A percentile compares a stretch with the other conserved stretches of the same genome.
Conservation (phyloP, 1,284 basidiomycete species). For the Coniophora puteana region DNA sequence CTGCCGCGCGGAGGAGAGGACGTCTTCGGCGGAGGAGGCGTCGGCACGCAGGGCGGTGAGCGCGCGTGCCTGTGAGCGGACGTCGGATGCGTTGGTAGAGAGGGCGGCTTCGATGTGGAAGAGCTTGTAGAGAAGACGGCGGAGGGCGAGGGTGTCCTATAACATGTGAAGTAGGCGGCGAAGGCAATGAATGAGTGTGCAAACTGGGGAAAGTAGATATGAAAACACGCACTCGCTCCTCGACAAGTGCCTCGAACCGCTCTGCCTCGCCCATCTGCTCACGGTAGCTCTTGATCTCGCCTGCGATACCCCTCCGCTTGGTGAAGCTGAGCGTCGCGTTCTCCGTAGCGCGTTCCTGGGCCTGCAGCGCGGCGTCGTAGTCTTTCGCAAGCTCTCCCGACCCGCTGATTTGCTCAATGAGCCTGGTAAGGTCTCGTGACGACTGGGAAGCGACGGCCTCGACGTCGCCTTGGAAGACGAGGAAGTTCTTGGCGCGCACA, state of each 20-base stretch:
- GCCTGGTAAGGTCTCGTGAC: slow-evolving; percentile 81
- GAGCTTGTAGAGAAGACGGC: slow-evolving; percentile 84
- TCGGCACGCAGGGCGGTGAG: slow-evolving; percentile 66
- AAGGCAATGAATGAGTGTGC: slow-evolving; percentile 7
- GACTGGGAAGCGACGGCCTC: slow-evolving; percentile 97
- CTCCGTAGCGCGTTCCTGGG: slow-evolving; percentile 88
- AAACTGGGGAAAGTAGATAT: background rate
- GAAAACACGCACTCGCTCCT: slow-evolving; percentile 55
- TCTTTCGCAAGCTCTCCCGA: slow-evolving; percentile 86
- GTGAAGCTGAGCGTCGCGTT: slow-evolving; percentile 93
- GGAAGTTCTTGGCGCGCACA: slow-evolving; percentile 98
- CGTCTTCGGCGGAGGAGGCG: slow-evolving; percentile 67
- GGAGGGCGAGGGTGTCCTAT: slow-evolving; percentile 79
- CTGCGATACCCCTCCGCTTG: slow-evolving; percentile 88
- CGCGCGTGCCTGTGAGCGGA: slow-evolving; percentile 69
- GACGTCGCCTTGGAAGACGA: slow-evolving; percentile 99
- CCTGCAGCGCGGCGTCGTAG: slow-evolving; percentile 87
- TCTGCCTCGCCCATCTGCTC: slow-evolving; percentile 96
- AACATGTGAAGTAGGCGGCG: slow-evolving; percentile 2
- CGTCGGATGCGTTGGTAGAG: slow-evolving; percentile 63
- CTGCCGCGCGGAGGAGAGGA: slow-evolving; percentile 70
- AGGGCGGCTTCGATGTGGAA: slow-evolving; percentile 88
- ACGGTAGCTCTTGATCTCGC: slow-evolving; percentile 96
- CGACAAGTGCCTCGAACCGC: slow-evolving; percentile 77
- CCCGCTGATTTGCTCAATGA: slow-evolving; percentile 96